Base-by-base conservation (phyloP, 768 basidiomycete genomes). In the Pleurotus cornucopiae region DNA sequence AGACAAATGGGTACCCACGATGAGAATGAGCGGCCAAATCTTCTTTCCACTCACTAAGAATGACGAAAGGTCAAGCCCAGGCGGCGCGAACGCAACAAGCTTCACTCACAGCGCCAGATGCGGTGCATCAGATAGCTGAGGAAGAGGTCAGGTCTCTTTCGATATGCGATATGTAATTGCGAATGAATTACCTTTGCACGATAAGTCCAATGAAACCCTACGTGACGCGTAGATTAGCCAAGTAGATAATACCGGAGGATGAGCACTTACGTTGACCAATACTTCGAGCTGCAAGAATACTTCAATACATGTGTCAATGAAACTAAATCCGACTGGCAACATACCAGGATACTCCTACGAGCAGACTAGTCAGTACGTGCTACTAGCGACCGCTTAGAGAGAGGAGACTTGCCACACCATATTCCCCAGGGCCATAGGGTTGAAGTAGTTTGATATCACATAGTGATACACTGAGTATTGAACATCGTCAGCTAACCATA, bases 171-270 rank as follows among this genome's bases (percentile, higher is more conserved):
- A 34, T 34, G 30, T 7, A 9, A 34, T 11, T 34, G 30, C 0
- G 30, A 34, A 34, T 34, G 16, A 53, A 16, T 12, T 13, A 53
- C 38, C 73, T 70, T 74, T 83, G 81, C 4, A 83, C 82, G 16
- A 82, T 64, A 12, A 83, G 63, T 2, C 80, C 80, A 47, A 80
- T 78, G 51, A 82, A 73, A 3, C 77, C 80, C 81, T 82, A 39
- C 12, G 14, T 21, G 43, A 38, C 38, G 7, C 20, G 18, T 5
- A 12, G 34, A 52, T 55, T 38, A 38, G 49, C 37, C n/a, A 44
- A 16, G n/a, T n/a, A 44, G 7, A 5, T 7, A 9, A 14, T 13
- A 49, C 3, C 12, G 49, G 39, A 43, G 9, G 38, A 43, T 25
- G 23, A 18, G n/a, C 20, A 62, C 74, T 57, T 61, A 80, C 82